phyloP scores from a whole-genome alignment of 2,329 filamentous ascomycete genomes.

The Monosporascus sp. region DNA sequence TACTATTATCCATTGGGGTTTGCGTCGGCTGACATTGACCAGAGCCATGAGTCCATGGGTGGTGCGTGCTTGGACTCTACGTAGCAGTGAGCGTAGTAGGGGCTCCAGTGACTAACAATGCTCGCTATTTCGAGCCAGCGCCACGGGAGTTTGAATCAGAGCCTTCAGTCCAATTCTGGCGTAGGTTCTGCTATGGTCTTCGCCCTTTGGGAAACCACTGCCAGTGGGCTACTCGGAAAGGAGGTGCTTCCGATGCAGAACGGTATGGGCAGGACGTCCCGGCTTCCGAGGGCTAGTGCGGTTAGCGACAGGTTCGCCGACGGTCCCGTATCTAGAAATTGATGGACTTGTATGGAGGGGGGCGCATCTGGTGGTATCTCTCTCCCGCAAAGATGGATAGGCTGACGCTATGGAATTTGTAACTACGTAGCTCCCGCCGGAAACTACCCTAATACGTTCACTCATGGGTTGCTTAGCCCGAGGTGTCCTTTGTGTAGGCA shows the following conservation, averaged over 20 bases:
- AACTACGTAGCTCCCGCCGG: no score
- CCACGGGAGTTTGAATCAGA: conserved; percentile 3
- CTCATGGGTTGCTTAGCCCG: no score
- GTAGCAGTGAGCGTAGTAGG: neutral
- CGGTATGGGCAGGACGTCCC: neutral
- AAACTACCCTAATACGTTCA: no score
- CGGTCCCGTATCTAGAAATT: neutral
- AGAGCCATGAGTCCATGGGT: neutral
- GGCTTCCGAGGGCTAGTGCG: neutral
- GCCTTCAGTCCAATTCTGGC: conserved; percentile 1
- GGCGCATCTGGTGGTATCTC: no score
- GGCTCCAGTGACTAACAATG: neutral
- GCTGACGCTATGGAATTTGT: no score
- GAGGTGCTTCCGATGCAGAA: neutral
- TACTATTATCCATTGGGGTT: neutral
- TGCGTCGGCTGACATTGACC: neutral
- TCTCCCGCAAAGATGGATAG: no score
- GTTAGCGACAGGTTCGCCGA: neutral
- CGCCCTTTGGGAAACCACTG: neutral
- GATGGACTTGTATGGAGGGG: no score
- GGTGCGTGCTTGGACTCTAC: neutral
- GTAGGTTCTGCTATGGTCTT: neutral
- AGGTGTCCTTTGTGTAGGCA: no score
- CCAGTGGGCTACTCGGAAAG: neutral
- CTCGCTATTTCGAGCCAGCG: neutral